Evolutionary conservation across 441 rosid genomes (phyloP), one percentile per base, ranked within the genome.

Genomic region (Erysimum pusillum): DNA sequence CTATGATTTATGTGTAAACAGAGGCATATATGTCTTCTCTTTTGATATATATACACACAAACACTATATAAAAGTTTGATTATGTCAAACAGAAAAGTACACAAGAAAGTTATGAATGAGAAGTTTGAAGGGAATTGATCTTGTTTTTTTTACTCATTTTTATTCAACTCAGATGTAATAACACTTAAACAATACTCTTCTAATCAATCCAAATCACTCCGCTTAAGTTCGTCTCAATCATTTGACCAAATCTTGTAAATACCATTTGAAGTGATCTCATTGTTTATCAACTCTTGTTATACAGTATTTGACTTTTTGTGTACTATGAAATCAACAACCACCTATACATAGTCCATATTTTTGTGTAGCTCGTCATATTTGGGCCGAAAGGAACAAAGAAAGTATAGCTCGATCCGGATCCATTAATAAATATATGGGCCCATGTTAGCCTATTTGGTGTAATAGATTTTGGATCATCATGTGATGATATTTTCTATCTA

Each of bases 311-410:
- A 52, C 4, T 4, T 22, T 45, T 3, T 28, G 7, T 28, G 7
- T n/a, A 6, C 9, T n/a, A 46, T 18, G 49, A 17, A 45, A 45
- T 46, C 9, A n/a, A 3, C 15, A 7, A n/a, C 13, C 52, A 22
- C 34, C 2, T 52, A 31, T 28, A 28, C 48, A 44, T 7, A 44
- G 17, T 44, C 39, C 48, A 44, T 14, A 14, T n/a, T 14, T 14
- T 39, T 57, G 41, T 38, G 44, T 14, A 28, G 17, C 35, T n/a
- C 14, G 32, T 34, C 7, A 64, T 20, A 1, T 69, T 42, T 62
- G 49, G 64, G 71, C 22, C 35, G 20, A 53, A 32, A 32, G 4
- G 32, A 45, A 20, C 53, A 76, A 25, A 68, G 3, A 12, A 53
- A 48, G n/a, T 7, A 4, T 52, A 53, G 58, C 69, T 32, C 59